phyloP scores from a whole-genome alignment of 352 stramenopile genomes.

The Phytophthora parvispora region DNA sequence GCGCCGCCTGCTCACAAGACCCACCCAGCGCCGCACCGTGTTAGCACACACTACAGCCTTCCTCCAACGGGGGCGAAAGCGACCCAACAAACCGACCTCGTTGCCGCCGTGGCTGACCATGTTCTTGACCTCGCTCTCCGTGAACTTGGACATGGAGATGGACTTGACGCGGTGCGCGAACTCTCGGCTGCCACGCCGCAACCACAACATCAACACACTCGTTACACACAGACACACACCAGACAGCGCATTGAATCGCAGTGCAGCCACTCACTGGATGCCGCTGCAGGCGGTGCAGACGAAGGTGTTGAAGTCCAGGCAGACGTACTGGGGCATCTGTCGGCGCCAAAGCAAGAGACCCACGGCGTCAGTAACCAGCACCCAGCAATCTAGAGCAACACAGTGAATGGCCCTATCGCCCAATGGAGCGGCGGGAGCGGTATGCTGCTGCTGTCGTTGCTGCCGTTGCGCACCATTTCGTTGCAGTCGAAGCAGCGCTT shows the following conservation, averaged over 20 bases:
- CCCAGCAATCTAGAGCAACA: not conserved
- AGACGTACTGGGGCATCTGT: conserved; percentile 94
- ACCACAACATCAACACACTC: conserved; percentile 5
- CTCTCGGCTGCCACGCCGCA: conserved; percentile 69
- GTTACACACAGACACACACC: not conserved
- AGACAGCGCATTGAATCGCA: not conserved
- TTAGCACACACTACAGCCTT: not conserved
- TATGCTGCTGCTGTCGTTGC: not conserved
- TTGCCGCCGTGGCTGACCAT: conserved; percentile 92
- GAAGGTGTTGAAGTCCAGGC: conserved; percentile 95
- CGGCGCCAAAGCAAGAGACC: conserved; percentile 1
- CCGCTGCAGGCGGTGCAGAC: conserved; percentile 95
- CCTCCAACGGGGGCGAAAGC: no score
- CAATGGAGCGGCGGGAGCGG: not conserved
- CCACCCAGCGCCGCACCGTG: not conserved
- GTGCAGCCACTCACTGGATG: conserved; percentile 84
- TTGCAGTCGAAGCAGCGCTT: conserved; percentile 93
- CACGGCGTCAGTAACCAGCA: conserved; percentile 11
- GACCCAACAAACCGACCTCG: conserved; percentile 60
- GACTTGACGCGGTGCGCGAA: conserved; percentile 95
- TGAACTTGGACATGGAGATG: conserved; percentile 96
- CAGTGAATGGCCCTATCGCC: not conserved
- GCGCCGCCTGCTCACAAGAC: conserved; percentile 56
- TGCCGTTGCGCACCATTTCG: conserved; percentile 74
- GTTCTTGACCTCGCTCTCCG: conserved; percentile 92